A percentile compares a stretch with the other conserved stretches of the same genome.
Evolutionary conservation across 1,284 basidiomycete species (phyloP).

Genomic region (Pholiota adiposa): DNA sequence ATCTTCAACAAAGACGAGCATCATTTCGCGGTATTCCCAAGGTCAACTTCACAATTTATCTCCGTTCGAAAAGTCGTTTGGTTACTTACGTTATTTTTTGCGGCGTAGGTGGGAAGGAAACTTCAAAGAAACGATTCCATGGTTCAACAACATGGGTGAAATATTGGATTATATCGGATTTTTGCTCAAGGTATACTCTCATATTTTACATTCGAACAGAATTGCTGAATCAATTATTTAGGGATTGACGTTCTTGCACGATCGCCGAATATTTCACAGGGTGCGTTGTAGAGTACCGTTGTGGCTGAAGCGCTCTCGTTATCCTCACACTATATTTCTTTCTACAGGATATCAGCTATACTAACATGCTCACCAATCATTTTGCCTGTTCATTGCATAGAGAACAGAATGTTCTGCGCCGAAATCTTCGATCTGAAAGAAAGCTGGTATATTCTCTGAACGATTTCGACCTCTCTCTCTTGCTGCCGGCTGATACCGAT

Average conservation of each 20-base stretch:
- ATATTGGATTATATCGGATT: slow-evolving; percentile 9
- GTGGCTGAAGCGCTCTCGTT: no score
- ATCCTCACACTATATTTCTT: no score
- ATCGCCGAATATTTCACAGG: slow-evolving; percentile 23
- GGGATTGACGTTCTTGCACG: slow-evolving; percentile 24
- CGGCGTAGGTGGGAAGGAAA: neutral
- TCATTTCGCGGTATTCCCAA: slow-evolving; percentile 28
- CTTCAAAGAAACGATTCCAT: neutral
- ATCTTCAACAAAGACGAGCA: slow-evolving; percentile 16
- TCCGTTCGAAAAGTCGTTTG: no score
- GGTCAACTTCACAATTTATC: no score
- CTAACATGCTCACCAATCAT: slow-evolving; percentile 22
- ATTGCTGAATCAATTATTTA: neutral
- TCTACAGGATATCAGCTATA: slow-evolving; percentile 17
- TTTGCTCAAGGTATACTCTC: slow-evolving; percentile 6
- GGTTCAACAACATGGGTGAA: neutral
- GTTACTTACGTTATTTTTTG: no score
- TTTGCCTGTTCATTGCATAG: slow-evolving; percentile 3
- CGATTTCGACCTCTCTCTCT: no score
- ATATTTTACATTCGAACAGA: neutral
- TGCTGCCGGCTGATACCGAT: no score
- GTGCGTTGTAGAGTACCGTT: slow-evolving; percentile 14
- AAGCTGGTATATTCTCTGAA: no score
- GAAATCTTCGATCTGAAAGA: slow-evolving; percentile 8
- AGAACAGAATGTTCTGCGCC: neutral